Evolutionary conservation across 768 basidiomycete species (phyloP).

Genomic region (Lentinus brumalis): DNA sequence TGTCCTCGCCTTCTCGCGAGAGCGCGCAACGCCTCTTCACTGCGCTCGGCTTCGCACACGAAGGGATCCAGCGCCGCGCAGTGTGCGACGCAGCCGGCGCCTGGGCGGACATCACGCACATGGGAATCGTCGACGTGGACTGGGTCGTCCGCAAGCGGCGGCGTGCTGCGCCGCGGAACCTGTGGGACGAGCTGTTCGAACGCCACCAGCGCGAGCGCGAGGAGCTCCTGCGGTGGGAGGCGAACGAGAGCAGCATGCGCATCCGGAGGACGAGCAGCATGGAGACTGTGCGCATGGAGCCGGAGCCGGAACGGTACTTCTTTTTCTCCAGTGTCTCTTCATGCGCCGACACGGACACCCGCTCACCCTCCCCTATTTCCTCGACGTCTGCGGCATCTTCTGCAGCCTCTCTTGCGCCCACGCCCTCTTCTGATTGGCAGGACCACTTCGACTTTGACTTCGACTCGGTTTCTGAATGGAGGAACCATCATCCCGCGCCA

Average conservation of each 20-base stretch:
- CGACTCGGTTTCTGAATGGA: background rate
- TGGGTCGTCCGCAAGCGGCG: constrained; percentile 20
- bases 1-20: constrained; percentile 47
- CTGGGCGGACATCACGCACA: constrained; percentile 28
- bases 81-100: constrained; percentile 45
- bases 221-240: constrained; percentile 27
- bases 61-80: constrained; percentile 61
- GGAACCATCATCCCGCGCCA: background rate
- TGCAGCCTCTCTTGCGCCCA: background rate
- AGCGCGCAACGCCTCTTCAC: constrained; percentile 51
- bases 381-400: background rate
- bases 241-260: background rate
- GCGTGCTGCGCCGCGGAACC: background rate
- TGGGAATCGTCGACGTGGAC: constrained; percentile 29
- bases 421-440: no score
- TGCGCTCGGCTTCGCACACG: constrained; percentile 56
- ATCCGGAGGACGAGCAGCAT: constrained; percentile 16
- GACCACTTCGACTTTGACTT: background rate
- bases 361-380: background rate
- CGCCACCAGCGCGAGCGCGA: constrained; percentile 28
- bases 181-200: constrained; percentile 31
- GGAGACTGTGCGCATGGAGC: constrained; percentile 18
- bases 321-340: background rate
- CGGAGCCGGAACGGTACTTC: background rate
- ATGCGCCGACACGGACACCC: background rate